Evolutionary conservation across 345 rosid genomes (phyloP), one percentile per base, ranked within the genome.

Genomic region (Abelmoschus esculentus): DNA sequence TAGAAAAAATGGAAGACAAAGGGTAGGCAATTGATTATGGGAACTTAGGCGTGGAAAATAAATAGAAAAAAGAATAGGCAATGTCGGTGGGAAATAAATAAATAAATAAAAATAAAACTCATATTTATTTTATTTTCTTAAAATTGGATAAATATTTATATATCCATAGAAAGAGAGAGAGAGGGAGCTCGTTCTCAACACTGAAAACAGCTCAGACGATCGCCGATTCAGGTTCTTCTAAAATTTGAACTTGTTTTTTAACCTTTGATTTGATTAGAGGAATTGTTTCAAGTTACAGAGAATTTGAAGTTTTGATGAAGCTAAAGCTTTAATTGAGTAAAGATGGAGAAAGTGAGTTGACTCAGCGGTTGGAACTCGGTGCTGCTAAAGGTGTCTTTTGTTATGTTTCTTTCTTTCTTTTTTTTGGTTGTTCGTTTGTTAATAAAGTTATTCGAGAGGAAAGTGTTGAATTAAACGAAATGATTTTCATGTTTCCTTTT

Each of bases 261-360:
- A 58, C n/a, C 18, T 71, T 15, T 32, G 58, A 60, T 54, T 61
- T 17, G 58, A 54, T 69, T 60, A 49, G 64, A 31, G 46, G 17
- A 32, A 17, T 71, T 53, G 31, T 71, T 46, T 49, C 10, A 60
- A 71, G 46, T 61, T 44, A 10, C 72, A n/a, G 36, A 34, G 72
- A 34, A 17, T 46, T 34, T 47, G 57, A 22, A 8, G 22, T 31
- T 28, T 66, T 54, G 3, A 54, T 69, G 73, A 77, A 80, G 44
- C 69, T 74, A 77, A 22, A 78, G 84, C 75, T 81, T 76, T 31
- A 32, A 71, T 71, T 75, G 75, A 75, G 76, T 76, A 61, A 75
- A 64, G 53, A 29, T 19, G 15, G 15, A 3, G 64, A 63, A 49
- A 53, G 58, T 57, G 80, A 63, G 80, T 75, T 81, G 80, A 78